Evolutionary conservation across 1,139 yeast species (phyloP).

Genomic region (Yamadazyma jaroonii): DNA sequence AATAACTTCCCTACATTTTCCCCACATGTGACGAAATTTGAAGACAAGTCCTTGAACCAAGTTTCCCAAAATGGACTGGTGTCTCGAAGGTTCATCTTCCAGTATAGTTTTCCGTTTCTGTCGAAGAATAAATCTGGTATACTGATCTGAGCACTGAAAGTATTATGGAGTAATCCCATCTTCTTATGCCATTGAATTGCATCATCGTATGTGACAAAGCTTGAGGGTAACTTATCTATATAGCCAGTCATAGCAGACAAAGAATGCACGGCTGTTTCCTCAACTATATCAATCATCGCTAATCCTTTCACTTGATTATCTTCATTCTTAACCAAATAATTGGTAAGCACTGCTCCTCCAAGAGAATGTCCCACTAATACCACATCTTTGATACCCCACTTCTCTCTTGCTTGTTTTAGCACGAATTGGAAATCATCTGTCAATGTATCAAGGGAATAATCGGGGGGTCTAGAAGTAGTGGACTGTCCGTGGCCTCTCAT

Average conservation of each 20-base stretch:
- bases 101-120: conserved; percentile 24
- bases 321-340: conserved; percentile 20
- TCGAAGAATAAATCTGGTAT: conserved; percentile 61
- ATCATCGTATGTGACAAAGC: conserved; percentile 47
- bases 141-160: conserved; percentile 66
- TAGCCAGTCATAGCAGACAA: conserved; percentile 64
- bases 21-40: conserved; percentile 48
- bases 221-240: conserved; percentile 57
- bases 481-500: conserved; percentile 77
- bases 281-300: conserved; percentile 85
- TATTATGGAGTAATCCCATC: conserved; percentile 50
- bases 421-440: conserved; percentile 56
- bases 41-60: conserved; percentile 80
- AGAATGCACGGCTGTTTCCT: conserved; percentile 81
- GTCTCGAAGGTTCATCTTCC: conserved; percentile 62
- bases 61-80: conserved; percentile 73
- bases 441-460: conserved; percentile 51
- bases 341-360: conserved; percentile 84
- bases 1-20: conserved; percentile 59
- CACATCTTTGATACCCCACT: conserved; percentile 12
- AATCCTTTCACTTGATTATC: conserved; percentile 52
- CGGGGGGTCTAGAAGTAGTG: conserved; percentile 16
- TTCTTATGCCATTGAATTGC: conserved; percentile 82
- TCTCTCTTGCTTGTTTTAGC: conserved; percentile 19
- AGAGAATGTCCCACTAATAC: conserved; percentile 84